These are phyloP conservation scores for Termitomyces sp. DNA, from an alignment of 768 basidiomycete genomes.

Conservation along the genomic window DNA sequence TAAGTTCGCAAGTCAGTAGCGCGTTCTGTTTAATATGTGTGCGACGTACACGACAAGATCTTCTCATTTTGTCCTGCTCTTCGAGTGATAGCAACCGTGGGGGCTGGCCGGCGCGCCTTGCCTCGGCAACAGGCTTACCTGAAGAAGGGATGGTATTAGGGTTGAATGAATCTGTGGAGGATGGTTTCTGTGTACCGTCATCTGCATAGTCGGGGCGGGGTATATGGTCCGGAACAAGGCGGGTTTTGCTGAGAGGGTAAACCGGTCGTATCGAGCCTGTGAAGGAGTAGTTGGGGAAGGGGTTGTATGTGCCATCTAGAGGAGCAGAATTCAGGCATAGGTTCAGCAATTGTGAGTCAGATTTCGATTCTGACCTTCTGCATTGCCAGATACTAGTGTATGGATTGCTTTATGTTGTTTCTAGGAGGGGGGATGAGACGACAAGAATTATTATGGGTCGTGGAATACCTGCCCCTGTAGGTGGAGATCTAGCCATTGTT, in stretches of 20 bases:
- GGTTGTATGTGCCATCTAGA: slow-evolving; percentile 73
- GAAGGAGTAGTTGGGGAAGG: slow-evolving; percentile 71
- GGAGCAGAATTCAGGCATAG: background rate
- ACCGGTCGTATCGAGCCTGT: slow-evolving; percentile 76
- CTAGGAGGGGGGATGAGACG: slow-evolving; percentile 28
- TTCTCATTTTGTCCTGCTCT: slow-evolving; percentile 88
- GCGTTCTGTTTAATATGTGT: background rate
- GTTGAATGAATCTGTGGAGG: slow-evolving; percentile 1
- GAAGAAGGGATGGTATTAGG: slow-evolving; percentile 13
- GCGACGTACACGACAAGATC: slow-evolving; percentile 69
- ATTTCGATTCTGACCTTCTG: slow-evolving; percentile 16
- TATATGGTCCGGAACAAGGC: slow-evolving; percentile 79
- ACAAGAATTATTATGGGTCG: background rate
- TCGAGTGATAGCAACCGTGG: slow-evolving; percentile 60
- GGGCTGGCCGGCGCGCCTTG: slow-evolving; percentile 49
- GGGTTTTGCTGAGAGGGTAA: slow-evolving; percentile 82
- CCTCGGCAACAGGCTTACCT: slow-evolving; percentile 61
- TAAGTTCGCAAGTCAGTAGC: slow-evolving; percentile 1
- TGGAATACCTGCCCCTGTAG: slow-evolving; percentile 20
- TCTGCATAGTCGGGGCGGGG: slow-evolving; percentile 83
- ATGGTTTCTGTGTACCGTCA: slow-evolving; percentile 29
- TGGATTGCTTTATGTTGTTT: slow-evolving; percentile 82
- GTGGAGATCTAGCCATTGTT: slow-evolving; percentile 1
- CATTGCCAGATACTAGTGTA: slow-evolving; percentile 37
- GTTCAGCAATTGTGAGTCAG: background rate